A percentile compares a stretch with the other conserved stretches of the same genome.
phyloP scores from a whole-genome alignment of 352 stramenopile genomes.

The Phytophthora chlamydospora region DNA sequence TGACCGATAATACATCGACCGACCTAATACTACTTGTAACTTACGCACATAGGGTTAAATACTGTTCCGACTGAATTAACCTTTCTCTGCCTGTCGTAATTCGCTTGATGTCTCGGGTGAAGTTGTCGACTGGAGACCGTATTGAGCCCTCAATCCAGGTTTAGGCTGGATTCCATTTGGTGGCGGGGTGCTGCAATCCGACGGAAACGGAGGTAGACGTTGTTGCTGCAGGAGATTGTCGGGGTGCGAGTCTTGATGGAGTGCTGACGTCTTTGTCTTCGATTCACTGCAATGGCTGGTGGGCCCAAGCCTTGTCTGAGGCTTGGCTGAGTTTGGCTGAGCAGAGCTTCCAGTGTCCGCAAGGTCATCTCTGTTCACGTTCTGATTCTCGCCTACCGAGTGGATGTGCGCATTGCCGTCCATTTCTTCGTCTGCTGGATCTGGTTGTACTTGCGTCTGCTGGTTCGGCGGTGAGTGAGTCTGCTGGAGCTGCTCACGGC shows the following conservation, averaged over 20 bases:
- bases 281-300: constrained; percentile 3
- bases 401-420: constrained; percentile 8
- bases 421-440: background rate
- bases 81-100: background rate
- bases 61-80: background rate
- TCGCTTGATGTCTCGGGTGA: background rate
- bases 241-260: background rate
- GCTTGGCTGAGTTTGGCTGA: background rate
- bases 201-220: background rate
- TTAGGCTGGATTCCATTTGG: background rate
- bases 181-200: background rate
- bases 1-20: constrained; percentile 29
- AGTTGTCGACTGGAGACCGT: constrained; percentile 2
- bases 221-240: constrained; percentile 9
- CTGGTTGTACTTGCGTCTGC: constrained; percentile 19
- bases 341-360: background rate
- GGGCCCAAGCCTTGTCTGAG: background rate
- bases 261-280: background rate
- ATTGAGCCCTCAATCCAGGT: background rate
- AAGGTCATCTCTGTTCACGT: constrained; percentile 1
- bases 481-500: constrained; percentile 11
- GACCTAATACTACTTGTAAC: constrained; percentile 22
- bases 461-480: constrained; percentile 19
- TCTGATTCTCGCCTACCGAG: constrained; percentile 1
- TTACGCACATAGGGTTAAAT: background rate